A percentile compares a stretch with the other conserved stretches of the same genome.
These are phyloP conservation scores for Aspergillus versicolor DNA, from an alignment of 2,329 filamentous ascomycete species.

Conservation along the genomic window DNA sequence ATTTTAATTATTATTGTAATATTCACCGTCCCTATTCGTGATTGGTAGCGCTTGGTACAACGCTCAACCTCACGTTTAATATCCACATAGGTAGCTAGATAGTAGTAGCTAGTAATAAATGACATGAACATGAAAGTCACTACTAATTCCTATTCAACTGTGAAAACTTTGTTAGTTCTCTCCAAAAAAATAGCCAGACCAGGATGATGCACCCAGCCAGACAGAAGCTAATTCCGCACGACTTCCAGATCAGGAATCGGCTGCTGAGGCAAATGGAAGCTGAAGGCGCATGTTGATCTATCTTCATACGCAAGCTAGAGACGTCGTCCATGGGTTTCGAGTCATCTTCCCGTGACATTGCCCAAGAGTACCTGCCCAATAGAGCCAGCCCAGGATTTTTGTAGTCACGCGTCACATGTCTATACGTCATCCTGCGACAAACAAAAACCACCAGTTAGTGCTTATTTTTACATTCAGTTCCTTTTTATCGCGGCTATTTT, in stretches of 20 bases:
- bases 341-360: too few relatives aligned
- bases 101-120: neutral
- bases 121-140: neutral
- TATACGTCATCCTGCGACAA: conserved; percentile 3
- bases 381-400: too few relatives aligned
- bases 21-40: neutral
- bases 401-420: neutral
- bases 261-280: too few relatives aligned
- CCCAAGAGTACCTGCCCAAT: neutral
- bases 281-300: too few relatives aligned
- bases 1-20: neutral
- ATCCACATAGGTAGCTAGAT: neutral
- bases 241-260: too few relatives aligned
- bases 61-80: neutral
- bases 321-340: too few relatives aligned
- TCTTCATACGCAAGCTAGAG: too few relatives aligned
- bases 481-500: neutral
- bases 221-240: too few relatives aligned
- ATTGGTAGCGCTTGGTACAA: neutral
- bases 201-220: too few relatives aligned
- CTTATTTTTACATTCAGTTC: neutral
- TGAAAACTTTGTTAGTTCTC: neutral
- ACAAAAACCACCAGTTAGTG: neutral
- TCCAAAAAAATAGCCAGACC: neutral
- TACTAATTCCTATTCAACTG: neutral